A percentile compares a stretch with the other conserved stretches of the same genome.
These are phyloP conservation scores for Mycena capillaripes DNA, from an alignment of 768 basidiomycete genomes.

Conservation along the genomic window DNA sequence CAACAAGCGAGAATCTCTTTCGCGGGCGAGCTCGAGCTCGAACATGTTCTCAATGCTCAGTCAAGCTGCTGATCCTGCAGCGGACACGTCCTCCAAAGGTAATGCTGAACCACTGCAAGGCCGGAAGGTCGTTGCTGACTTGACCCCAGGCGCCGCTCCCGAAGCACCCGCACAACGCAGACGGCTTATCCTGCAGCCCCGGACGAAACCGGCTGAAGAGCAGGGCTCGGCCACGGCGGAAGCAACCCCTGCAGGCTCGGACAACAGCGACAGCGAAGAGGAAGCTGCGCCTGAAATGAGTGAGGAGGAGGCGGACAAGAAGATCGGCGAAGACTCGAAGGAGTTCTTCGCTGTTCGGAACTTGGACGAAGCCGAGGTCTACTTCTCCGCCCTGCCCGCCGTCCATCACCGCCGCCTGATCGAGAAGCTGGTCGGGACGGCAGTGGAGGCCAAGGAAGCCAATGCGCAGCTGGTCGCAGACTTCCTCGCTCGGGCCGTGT, in stretches of 20 bases:
- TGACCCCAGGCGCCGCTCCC: conserved; percentile 59
- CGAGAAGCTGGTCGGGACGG: conserved; percentile 79
- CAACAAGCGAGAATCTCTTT: conserved; percentile 78
- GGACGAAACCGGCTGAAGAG: conserved; percentile 74
- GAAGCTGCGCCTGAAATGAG: conserved; percentile 67
- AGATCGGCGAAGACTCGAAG: conserved; percentile 85
- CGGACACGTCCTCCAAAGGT: conserved; percentile 65
- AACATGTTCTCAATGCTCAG: conserved; percentile 94
- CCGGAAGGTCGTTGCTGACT: conserved; percentile 64
- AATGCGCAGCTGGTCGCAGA: conserved; percentile 85
- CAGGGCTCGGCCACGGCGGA: conserved; percentile 52
- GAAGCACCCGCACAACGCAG: conserved; percentile 71
- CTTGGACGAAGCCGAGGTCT: conserved; percentile 89
- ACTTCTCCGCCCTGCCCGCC: conserved; percentile 82
- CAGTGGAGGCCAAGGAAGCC: conserved; percentile 85
- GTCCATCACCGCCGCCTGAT: conserved; percentile 77
- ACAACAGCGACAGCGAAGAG: conserved; percentile 64
- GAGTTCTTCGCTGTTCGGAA: conserved; percentile 91
- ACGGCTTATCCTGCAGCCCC: conserved; percentile 82
- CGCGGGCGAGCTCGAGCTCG: conserved; percentile 81
- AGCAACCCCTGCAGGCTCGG: conserved; percentile 61
- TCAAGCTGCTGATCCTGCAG: conserved; percentile 68
- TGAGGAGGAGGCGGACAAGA: conserved; percentile 76
- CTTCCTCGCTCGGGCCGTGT: conserved; percentile 75
- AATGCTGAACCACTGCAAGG: conserved; percentile 56